Conservation (phyloP, 306 rosid genomes). For the Malus sieversii region DNA sequence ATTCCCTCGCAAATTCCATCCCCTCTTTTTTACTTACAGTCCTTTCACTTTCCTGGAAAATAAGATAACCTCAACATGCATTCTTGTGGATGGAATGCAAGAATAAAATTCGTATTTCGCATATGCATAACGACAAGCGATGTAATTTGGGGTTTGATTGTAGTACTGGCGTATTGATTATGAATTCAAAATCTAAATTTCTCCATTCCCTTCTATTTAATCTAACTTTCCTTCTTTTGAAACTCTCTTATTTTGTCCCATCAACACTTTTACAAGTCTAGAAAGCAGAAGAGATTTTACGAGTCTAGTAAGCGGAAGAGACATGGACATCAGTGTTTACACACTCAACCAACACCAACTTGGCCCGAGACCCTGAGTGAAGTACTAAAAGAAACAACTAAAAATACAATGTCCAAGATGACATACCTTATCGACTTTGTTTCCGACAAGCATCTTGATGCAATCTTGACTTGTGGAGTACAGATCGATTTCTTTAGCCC, state of each 20-base stretch:
- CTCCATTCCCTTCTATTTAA: not conserved
- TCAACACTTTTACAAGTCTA: not conserved
- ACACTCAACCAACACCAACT: not conserved
- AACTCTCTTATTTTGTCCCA: not conserved
- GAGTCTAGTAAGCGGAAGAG: not conserved
- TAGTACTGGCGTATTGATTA: not conserved
- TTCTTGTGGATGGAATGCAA: not conserved
- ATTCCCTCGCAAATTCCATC: conserved; percentile 62
- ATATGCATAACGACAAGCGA: not conserved
- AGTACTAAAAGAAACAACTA: not conserved
- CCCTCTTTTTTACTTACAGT: conserved; percentile 67
- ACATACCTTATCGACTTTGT: conserved; percentile 67
- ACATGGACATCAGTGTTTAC: not conserved
- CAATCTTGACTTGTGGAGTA: conserved; percentile 77
- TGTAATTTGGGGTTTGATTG: not conserved
- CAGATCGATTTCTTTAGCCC: conserved; percentile 76
- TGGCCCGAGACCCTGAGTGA: not conserved
- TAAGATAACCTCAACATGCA: not conserved
- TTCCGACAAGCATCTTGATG: conserved; percentile 80
- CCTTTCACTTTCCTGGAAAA: conserved; percentile 64
- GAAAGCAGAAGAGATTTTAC: not conserved
- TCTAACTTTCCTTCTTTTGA: not conserved
- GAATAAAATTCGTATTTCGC: not conserved
- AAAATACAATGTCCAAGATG: not conserved
- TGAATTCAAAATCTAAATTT: not conserved